phyloP scores from a whole-genome alignment of 129 eudicot species.

The Ambrosia trifida region DNA sequence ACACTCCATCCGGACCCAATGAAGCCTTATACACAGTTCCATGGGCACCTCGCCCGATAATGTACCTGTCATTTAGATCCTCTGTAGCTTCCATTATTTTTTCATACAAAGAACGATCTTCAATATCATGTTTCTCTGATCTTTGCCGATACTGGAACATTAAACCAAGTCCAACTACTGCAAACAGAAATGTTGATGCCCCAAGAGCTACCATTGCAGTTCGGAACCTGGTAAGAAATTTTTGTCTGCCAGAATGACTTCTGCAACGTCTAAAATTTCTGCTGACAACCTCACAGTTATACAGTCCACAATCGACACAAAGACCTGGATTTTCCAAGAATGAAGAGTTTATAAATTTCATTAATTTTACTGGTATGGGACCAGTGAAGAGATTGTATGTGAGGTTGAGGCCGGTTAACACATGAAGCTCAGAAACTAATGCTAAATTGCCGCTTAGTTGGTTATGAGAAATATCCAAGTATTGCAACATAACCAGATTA shows the following conservation, averaged over 20 bases:
- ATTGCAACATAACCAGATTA: constrained; percentile 47
- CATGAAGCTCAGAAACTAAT: constrained; percentile 59
- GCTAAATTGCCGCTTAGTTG: constrained; percentile 56
- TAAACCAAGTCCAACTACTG: constrained; percentile 40
- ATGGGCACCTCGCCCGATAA: constrained; percentile 87
- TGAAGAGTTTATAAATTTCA: constrained; percentile 51
- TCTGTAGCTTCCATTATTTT: constrained; percentile 70
- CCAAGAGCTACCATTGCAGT: constrained; percentile 58
- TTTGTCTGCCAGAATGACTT: constrained; percentile 26
- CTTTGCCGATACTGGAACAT: constrained; percentile 27
- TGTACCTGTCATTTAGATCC: constrained; percentile 57
- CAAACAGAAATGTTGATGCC: constrained; percentile 35
- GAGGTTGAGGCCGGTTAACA: constrained; percentile 46
- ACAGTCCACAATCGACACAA: constrained; percentile 51
- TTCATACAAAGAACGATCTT: constrained; percentile 40
- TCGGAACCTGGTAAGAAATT: constrained; percentile 37
- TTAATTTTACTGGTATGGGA: constrained; percentile 58
- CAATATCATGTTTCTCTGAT: constrained; percentile 32
- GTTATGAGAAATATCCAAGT: constrained; percentile 60
- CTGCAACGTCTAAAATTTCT: constrained; percentile 46
- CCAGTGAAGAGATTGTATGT: constrained; percentile 58
- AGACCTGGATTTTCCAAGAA: constrained; percentile 60
- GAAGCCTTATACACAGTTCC: constrained; percentile 80
- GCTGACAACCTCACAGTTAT: constrained; percentile 44
- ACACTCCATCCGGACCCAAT: constrained; percentile 44